These are phyloP conservation scores for Sanguinoderma infundibulare DNA, from an alignment of 1,284 basidiomycete genomes.

Conservation along the genomic window DNA sequence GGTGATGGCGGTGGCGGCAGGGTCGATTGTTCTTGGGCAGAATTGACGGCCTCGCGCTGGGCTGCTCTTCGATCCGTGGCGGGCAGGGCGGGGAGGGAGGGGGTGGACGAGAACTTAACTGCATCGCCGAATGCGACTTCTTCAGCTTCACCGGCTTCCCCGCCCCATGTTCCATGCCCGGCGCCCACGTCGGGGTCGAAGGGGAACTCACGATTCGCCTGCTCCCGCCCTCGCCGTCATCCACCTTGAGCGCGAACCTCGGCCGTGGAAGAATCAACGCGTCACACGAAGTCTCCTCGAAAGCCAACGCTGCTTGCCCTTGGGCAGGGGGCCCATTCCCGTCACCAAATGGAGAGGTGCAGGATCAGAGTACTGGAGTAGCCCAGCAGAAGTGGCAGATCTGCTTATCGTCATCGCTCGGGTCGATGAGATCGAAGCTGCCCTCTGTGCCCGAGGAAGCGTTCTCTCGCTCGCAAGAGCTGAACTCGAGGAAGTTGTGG, in stretches of 20 bases:
- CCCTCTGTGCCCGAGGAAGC: no score
- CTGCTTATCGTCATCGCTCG: no score
- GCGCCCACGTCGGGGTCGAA: constrained; percentile 45
- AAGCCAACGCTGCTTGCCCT: constrained; percentile 64
- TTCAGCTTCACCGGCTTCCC: constrained; percentile 23
- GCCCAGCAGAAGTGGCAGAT: no score
- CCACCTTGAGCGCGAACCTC: constrained; percentile 54
- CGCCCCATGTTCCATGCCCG: constrained; percentile 18
- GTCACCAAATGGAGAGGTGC: no score
- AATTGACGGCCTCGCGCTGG: constrained; percentile 18
- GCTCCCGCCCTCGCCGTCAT: constrained; percentile 34
- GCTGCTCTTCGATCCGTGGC: constrained; percentile 8
- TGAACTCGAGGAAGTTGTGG: no score
- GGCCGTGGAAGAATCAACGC: constrained; percentile 76
- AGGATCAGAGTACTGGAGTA: no score
- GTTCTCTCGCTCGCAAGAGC: no score
- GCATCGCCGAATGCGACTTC: constrained; percentile 28
- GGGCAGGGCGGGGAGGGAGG: constrained; percentile 17
- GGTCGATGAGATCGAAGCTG: no score
- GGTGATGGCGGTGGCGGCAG: background rate
- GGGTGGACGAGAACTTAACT: constrained; percentile 17
- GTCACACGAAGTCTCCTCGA: constrained; percentile 79
- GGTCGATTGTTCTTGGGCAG: no score
- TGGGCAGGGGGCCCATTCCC: constrained; percentile 26
- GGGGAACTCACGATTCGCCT: constrained; percentile 55